Conservation (phyloP, 371 early-diverging fungal species). For the Haplosporangium sp. region DNA sequence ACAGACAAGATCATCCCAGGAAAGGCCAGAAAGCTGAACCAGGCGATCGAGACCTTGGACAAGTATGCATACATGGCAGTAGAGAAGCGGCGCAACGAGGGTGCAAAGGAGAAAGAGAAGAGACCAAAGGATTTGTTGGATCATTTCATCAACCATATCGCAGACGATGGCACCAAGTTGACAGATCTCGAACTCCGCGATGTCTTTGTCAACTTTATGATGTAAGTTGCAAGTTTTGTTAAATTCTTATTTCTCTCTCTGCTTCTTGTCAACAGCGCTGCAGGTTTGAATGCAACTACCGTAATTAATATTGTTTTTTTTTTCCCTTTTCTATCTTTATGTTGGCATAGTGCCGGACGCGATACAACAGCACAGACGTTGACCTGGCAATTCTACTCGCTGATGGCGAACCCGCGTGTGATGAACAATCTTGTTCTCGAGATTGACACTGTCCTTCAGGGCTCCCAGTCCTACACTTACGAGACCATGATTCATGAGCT, state of each 20-base stretch:
- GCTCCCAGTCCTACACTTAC: conserved; percentile 40
- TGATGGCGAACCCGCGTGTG: conserved; percentile 45
- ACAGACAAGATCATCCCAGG: conserved; percentile 37
- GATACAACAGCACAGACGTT: conserved; percentile 63
- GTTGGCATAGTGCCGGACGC: conserved; percentile 57
- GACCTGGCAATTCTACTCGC: conserved; percentile 48
- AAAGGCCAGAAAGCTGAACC: conserved; percentile 9
- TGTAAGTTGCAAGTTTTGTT: conserved; percentile 20
- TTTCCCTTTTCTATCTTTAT: conserved; percentile 62
- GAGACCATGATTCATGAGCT: conserved; percentile 42
- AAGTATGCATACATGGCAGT: conserved; percentile 60
- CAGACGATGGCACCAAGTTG: conserved; percentile 61
- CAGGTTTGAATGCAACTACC: conserved; percentile 33
- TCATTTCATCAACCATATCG: conserved; percentile 65
- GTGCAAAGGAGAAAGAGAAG: conserved; percentile 54
- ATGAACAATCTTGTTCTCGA: conserved; percentile 39
- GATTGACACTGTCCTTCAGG: conserved; percentile 29
- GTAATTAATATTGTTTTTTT: conserved; percentile 67
- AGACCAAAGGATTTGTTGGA: conserved; percentile 62
- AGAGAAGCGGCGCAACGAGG: conserved; percentile 56
- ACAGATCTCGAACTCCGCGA: conserved; percentile 56
- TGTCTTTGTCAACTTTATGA: conserved; percentile 46
- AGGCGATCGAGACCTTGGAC: conserved; percentile 56
- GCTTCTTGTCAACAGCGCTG: conserved; percentile 18
- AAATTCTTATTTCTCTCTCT: not conserved